A percentile compares a stretch with the other conserved stretches of the same genome.
Conservation (phyloP, 2,329 filamentous ascomycete genomes). For the Colletotrichum tropicale region DNA sequence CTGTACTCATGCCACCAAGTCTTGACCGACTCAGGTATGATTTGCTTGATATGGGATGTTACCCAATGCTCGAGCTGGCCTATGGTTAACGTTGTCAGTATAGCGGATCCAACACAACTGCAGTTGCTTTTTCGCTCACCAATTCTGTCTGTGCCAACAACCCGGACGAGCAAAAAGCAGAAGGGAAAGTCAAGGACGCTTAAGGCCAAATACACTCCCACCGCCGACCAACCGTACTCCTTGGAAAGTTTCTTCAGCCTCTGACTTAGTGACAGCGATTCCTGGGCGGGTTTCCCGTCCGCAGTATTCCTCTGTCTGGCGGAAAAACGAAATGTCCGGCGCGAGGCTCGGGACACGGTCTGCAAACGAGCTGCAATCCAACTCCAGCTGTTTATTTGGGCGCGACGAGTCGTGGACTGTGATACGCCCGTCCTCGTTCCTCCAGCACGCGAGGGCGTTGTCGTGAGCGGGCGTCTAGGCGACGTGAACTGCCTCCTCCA, state of each 20-base stretch:
- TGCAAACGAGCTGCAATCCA: constrained; percentile 9
- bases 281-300: not conserved
- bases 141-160: constrained; percentile 85
- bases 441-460: not conserved
- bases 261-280: constrained; percentile 64
- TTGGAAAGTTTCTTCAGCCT: constrained; percentile 82
- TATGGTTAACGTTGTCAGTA: constrained; percentile 30
- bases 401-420: not conserved
- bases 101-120: not conserved
- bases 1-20: constrained; percentile 56
- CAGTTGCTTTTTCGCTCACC: constrained; percentile 51
- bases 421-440: not conserved
- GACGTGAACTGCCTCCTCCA: constrained; percentile 10
- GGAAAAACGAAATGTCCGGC: constrained; percentile 20
- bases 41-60: constrained; percentile 60
- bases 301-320: not conserved
- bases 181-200: constrained; percentile 92
- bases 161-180: constrained; percentile 86
- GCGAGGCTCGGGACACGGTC: not conserved
- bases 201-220: constrained; percentile 87
- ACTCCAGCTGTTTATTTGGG: not conserved
- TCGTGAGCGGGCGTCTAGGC: not conserved
- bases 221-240: constrained; percentile 92
- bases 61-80: constrained; percentile 71
- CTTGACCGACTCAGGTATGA: constrained; percentile 66